Evolutionary conservation across 768 basidiomycete genomes (phyloP).

Genomic region (Tricholoma sp.): DNA sequence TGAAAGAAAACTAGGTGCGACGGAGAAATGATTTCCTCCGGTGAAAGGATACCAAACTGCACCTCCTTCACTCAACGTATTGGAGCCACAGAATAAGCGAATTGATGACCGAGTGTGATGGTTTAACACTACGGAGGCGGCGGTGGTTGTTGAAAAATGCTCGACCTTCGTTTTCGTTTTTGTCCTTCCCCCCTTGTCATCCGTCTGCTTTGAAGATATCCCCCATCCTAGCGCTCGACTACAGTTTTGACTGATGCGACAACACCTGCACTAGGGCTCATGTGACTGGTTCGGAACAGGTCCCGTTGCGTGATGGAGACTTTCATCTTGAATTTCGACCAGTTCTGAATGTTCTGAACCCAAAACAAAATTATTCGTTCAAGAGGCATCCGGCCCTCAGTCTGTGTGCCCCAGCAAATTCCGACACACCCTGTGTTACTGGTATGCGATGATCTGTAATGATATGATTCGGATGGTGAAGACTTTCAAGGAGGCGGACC

Average conservation of each 20-base stretch:
- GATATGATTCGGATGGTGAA: conserved; percentile 90
- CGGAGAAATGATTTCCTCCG: conserved; percentile 97
- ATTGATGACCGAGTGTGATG: conserved; percentile 83
- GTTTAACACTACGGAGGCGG: conserved; percentile 20
- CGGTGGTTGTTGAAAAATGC: conserved; percentile 11
- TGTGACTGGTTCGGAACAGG: no score
- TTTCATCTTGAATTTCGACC: no score
- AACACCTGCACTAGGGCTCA: no score
- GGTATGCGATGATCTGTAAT: conserved; percentile 95
- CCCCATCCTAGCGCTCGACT: no score
- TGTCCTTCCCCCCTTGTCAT: conserved; percentile 23
- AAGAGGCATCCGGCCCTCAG: no score
- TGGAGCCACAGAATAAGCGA: conserved; percentile 90
- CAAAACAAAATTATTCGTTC: no score
- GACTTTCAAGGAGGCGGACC: conserved; percentile 80
- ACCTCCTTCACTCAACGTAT: conserved; percentile 96
- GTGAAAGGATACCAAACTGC: conserved; percentile 97
- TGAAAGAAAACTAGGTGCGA: conserved; percentile 18
- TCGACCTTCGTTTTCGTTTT: neutral
- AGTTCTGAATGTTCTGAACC: no score
- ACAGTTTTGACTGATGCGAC: no score
- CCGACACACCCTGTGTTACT: conserved; percentile 34
- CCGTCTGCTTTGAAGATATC: no score
- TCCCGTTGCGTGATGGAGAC: no score
- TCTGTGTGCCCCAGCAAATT: no score